Conservation (phyloP, 768 basidiomycete genomes). For the Russula griseocarnosa region DNA sequence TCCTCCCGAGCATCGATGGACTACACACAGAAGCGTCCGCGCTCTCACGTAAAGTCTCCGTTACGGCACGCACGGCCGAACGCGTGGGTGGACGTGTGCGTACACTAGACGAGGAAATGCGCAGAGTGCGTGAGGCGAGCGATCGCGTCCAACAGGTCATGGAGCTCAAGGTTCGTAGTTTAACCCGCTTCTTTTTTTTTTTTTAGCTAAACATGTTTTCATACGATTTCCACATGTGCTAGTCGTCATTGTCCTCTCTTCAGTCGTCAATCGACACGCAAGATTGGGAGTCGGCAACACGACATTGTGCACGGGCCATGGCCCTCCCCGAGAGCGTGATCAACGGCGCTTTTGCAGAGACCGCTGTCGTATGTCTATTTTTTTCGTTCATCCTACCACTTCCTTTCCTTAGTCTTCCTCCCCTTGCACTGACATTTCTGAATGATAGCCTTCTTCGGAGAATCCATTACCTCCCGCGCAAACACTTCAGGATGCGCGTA, state of each 20-base stretch:
- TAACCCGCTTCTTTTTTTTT: background rate
- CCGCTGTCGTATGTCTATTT: constrained; percentile 61
- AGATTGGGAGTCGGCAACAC: constrained; percentile 95
- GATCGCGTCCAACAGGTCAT: constrained; percentile 91
- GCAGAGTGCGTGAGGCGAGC: constrained; percentile 80
- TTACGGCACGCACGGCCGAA: constrained; percentile 76
- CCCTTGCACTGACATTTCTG: background rate
- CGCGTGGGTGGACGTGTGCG: constrained; percentile 90
- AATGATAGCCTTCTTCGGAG: constrained; percentile 78
- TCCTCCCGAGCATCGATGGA: constrained; percentile 61
- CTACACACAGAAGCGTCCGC: constrained; percentile 53
- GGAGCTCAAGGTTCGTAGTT: constrained; percentile 77
- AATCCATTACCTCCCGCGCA: constrained; percentile 82
- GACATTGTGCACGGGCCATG: constrained; percentile 90
- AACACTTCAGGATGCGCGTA: constrained; percentile 70
- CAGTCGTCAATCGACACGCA: constrained; percentile 63
- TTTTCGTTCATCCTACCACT: background rate
- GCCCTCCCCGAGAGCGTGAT: constrained; percentile 72
- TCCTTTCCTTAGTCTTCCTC: background rate
- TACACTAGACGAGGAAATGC: constrained; percentile 89
- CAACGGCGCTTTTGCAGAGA: constrained; percentile 79
- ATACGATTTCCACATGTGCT: constrained; percentile 29
- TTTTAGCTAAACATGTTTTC: background rate
- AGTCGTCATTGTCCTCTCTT: constrained; percentile 61
- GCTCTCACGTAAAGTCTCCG: constrained; percentile 56